Evolutionary conservation across 345 rosid genomes (phyloP), one percentile per base, ranked within the genome.

Genomic region (Conringia planisiliqua): DNA sequence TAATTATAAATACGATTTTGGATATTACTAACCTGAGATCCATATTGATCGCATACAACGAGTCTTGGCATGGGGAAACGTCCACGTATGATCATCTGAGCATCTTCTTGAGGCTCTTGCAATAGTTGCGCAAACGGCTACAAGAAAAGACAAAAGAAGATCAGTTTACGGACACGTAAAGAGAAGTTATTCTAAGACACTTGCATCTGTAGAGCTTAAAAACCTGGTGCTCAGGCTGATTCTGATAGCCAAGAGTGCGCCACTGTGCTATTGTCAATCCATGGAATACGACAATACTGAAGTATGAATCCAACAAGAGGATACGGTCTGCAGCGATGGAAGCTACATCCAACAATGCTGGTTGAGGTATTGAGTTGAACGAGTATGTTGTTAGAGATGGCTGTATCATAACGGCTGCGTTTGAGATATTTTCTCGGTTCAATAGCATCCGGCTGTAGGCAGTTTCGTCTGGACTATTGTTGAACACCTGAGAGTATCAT

Each of bases 251-350:
- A 90, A 89, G 66, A 82, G 84, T 95, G 32, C 96, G 98, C 96
- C 99, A 95, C 55, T 95, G 98, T 35, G 98, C 97, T 83, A 92
- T 87, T 50, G 97, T 92, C 99, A 95, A 88, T 72, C 98, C 97
- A 85, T 95, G 97, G 80, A 95, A 95, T 60, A 95, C 54, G 43
- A 95, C 99, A 77, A 95, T 72, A 76, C 98, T 90, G 77, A 95
- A 87, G 78, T 95, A 95, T 30, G 99, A 84, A 85, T 95, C 99
- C 63, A 95, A 81, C 70, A 95, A 80, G 70, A 95, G 97, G 73
- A 95, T 92, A 48, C 89, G 92, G 54, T 95, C 98, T 47, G 96
- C 90, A 22, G 87, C 85, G 58, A 95, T 90, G 72, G 99, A 95
- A 75, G 96, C 92, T 54, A 95, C 99, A 69, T 95, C 99, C 82